phyloP scores from a whole-genome alignment of 2,329 filamentous ascomycete genomes.

The Pezicula rhizophila region DNA sequence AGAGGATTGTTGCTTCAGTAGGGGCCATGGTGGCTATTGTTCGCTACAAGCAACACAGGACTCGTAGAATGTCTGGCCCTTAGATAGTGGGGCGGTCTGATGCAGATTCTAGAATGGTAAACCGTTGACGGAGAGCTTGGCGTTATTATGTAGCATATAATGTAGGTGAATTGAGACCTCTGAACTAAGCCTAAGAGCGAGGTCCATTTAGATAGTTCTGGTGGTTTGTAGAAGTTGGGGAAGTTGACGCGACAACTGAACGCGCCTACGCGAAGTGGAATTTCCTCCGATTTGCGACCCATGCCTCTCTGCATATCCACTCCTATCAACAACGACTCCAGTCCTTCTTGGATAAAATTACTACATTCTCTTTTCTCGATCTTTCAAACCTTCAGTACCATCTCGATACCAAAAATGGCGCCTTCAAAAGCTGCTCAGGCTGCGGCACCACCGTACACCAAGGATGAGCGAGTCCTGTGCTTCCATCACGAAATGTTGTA shows the following conservation, averaged over 20 bases:
- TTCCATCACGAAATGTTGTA: conserved; percentile 97
- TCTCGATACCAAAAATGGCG: conserved; percentile 19
- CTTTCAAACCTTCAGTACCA: neutral
- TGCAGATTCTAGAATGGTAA: too few species aligned
- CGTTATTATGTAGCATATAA: too few species aligned
- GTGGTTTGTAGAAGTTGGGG: too few species aligned
- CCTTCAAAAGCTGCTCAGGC: conserved; percentile 23
- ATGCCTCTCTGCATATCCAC: neutral
- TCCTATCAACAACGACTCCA: neutral
- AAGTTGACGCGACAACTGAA: too few species aligned
- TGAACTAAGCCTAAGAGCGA: too few species aligned
- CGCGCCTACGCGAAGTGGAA: too few species aligned
- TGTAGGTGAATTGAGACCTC: too few species aligned
- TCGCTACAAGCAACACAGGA: too few species aligned
- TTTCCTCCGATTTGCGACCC: neutral
- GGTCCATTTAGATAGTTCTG: too few species aligned
- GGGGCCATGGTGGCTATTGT: conserved; percentile 52
- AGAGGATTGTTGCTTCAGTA: conserved; percentile 68
- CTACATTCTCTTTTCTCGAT: neutral
- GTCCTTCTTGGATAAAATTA: neutral
- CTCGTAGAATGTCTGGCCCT: neutral
- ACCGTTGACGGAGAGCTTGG: too few species aligned
- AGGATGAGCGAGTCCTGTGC: conserved; percentile 92
- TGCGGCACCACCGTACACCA: conserved; percentile 30
- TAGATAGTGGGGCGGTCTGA: neutral